phyloP scores from a whole-genome alignment of 345 rosid species.

The Aegle marmelos region DNA sequence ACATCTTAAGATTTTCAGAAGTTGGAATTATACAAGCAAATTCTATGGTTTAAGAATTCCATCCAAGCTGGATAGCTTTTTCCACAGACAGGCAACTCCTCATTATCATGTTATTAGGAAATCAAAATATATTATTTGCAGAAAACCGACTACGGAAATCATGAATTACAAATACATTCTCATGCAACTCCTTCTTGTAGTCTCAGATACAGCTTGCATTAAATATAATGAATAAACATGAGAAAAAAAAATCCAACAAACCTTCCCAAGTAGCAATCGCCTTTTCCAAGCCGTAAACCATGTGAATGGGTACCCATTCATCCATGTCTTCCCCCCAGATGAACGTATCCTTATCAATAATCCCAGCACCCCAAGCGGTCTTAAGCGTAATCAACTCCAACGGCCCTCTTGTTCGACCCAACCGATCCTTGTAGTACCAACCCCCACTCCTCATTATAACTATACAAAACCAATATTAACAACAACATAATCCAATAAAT shows the following conservation, averaged over 20 bases:
- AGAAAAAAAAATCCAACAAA: constrained; percentile 20
- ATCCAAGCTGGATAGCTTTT: not conserved
- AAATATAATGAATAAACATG: constrained; percentile 1
- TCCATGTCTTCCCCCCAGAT: constrained; percentile 93
- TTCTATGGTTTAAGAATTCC: not conserved
- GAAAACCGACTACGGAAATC: not conserved
- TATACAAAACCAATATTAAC: constrained; percentile 11
- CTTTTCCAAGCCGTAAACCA: constrained; percentile 88
- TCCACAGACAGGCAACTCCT: not conserved
- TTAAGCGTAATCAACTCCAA: constrained; percentile 81
- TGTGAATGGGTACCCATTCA: constrained; percentile 96
- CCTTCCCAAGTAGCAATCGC: constrained; percentile 99
- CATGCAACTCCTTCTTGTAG: not conserved
- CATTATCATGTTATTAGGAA: not conserved
- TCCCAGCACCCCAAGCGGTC: constrained; percentile 90
- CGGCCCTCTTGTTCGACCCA: constrained; percentile 91
- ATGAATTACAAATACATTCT: not conserved
- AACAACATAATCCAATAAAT: not conserved
- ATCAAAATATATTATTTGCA: not conserved
- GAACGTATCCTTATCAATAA: constrained; percentile 89
- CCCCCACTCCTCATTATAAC: constrained; percentile 88
- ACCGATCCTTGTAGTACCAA: constrained; percentile 84
- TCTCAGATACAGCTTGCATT: not conserved
- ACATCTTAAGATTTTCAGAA: not conserved
- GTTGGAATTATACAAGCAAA: not conserved